phyloP scores from a whole-genome alignment of 1,284 basidiomycete genomes.

The Sporisorium graminicola region DNA sequence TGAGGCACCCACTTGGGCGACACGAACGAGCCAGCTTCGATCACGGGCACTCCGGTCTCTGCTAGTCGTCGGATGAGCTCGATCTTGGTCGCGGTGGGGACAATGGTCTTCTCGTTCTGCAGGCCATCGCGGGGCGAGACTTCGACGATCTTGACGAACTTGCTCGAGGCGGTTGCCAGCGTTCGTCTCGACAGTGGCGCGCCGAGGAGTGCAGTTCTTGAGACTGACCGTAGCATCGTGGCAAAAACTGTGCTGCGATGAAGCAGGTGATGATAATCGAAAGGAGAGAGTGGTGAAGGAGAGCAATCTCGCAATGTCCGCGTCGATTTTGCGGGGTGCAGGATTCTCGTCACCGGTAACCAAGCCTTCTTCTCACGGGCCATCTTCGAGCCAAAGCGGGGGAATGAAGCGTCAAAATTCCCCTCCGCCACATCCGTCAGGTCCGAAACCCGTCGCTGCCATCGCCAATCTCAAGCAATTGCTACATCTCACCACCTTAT shows the following conservation, averaged over 20 bases:
- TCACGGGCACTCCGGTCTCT: constrained; percentile 78
- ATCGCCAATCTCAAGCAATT: no score
- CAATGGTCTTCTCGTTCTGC: constrained; percentile 85
- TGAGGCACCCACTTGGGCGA: constrained; percentile 82
- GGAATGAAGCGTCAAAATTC: background rate
- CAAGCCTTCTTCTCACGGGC: background rate
- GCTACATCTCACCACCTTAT: background rate
- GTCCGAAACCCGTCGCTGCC: constrained; percentile 16
- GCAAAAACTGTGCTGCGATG: background rate
- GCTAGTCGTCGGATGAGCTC: constrained; percentile 84
- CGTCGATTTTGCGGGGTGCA: constrained; percentile 16
- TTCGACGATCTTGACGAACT: constrained; percentile 79
- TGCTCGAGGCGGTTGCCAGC: constrained; percentile 25
- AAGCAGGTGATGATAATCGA: background rate
- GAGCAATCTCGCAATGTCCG: background rate
- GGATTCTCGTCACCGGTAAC: background rate
- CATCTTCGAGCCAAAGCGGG: background rate
- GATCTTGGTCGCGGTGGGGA: constrained; percentile 81
- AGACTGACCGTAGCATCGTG: constrained; percentile 21
- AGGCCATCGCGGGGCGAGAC: constrained; percentile 92
- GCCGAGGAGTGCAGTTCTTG: background rate
- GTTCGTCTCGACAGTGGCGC: constrained; percentile 6
- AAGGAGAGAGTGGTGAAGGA: background rate
- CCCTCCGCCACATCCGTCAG: constrained; percentile 28
- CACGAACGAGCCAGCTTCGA: constrained; percentile 93